Conservation (phyloP, 176 grass and related monocot species). For the Phoenix roebelenii region DNA sequence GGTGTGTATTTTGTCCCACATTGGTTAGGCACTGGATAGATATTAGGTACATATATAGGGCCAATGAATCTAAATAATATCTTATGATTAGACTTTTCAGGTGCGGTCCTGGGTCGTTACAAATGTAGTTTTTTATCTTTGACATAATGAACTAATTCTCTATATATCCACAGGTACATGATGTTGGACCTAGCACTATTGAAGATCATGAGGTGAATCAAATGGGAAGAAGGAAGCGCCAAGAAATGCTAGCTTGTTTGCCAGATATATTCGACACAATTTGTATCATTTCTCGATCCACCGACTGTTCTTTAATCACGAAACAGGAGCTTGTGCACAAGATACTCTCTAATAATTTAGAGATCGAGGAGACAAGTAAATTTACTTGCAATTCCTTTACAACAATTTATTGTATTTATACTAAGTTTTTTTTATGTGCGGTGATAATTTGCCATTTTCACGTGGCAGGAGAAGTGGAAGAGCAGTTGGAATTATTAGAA, state of each 20-base stretch:
- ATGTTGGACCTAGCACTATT: conserved; percentile 1
- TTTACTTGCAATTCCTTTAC: not conserved
- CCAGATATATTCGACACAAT: conserved; percentile 63
- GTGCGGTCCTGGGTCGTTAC: no score
- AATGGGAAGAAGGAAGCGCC: not conserved
- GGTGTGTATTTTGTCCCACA: no score
- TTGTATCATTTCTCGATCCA: conserved; percentile 54
- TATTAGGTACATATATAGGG: no score
- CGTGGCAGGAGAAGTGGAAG: conserved; percentile 66
- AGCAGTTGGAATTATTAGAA: conserved; percentile 65
- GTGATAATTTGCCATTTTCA: conserved; percentile 13
- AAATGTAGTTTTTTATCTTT: no score
- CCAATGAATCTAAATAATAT: no score
- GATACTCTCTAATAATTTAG: conserved; percentile 80
- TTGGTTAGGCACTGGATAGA: no score
- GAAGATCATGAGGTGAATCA: conserved; percentile 14
- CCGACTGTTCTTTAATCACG: conserved; percentile 54
- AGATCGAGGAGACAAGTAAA: conserved; percentile 78
- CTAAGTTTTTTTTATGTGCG: not conserved
- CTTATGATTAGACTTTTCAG: no score
- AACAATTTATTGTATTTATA: not conserved
- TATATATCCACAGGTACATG: conserved; percentile 17
- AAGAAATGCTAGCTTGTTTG: conserved; percentile 46
- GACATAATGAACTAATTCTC: no score
- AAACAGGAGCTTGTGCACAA: conserved; percentile 86